A percentile compares a stretch with the other conserved stretches of the same genome.
Evolutionary conservation across 768 basidiomycete species (phyloP).

Genomic region (Auricularia cornea): DNA sequence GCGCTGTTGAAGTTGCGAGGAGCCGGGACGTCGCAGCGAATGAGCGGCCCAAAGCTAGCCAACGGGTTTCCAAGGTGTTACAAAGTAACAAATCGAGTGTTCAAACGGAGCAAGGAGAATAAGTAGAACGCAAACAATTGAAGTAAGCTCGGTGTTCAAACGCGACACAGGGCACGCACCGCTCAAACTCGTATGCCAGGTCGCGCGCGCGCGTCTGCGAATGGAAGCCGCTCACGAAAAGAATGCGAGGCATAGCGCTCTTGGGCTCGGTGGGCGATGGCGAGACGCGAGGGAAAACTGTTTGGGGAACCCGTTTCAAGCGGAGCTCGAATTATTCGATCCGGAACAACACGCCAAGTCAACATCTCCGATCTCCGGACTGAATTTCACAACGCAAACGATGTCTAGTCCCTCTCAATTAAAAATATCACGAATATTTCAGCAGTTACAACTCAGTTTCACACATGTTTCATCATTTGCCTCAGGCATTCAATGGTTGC

Average conservation of each 20-base stretch:
- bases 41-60: constrained; percentile 65
- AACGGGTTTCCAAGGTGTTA: too few relatives aligned
- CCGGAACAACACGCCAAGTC: too few relatives aligned
- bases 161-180: constrained; percentile 33
- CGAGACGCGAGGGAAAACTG: neutral
- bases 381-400: too few relatives aligned
- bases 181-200: constrained; percentile 81
- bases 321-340: too few relatives aligned
- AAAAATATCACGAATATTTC: too few relatives aligned
- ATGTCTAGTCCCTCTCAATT: too few relatives aligned
- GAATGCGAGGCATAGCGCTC: constrained; percentile 52
- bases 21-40: constrained; percentile 86
- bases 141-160: neutral
- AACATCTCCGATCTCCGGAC: too few relatives aligned
- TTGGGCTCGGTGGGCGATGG: neutral
- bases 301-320: too few relatives aligned
- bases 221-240: constrained; percentile 83
- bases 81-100: neutral
- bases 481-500: too few relatives aligned
- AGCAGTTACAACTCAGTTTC: too few relatives aligned
- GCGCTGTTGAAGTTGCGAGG: constrained; percentile 68
- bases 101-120: neutral
- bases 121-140: neutral
- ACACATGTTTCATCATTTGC: too few relatives aligned
- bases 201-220: constrained; percentile 76